Evolutionary conservation across 176 grass and related monocot genomes (phyloP).

Genomic region (Aegilops speltoides): DNA sequence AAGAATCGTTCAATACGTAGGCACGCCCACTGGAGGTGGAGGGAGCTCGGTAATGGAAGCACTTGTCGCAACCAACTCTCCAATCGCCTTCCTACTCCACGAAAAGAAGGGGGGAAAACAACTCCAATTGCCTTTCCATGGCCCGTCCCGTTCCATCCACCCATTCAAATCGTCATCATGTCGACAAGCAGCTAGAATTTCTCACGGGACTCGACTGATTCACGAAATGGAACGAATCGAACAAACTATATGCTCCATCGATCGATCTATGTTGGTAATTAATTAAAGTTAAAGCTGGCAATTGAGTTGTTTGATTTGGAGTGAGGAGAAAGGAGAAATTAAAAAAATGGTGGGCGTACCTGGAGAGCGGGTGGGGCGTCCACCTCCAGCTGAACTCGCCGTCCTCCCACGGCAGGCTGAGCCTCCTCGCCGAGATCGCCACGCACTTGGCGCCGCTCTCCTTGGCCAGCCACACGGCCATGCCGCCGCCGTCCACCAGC

Average conservation of each 20-base stretch:
- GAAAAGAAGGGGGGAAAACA: no score
- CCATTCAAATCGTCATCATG: neutral
- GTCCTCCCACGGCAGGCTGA: constrained; percentile 54
- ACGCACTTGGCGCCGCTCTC: constrained; percentile 37
- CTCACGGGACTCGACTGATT: neutral
- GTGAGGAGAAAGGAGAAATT: neutral
- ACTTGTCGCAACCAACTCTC: neutral
- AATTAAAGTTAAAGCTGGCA: neutral
- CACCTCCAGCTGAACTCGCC: constrained; percentile 49
- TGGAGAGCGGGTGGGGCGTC: constrained; percentile 17
- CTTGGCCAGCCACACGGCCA: constrained; percentile 40
- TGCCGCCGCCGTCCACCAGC: neutral
- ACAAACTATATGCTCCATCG: neutral
- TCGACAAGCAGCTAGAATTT: neutral
- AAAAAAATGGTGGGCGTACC: neutral
- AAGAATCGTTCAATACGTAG: neutral
- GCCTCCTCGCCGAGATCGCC: constrained; percentile 11
- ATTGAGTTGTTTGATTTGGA: neutral
- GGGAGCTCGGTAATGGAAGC: neutral
- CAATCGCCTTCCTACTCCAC: no score
- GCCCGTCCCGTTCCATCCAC: neutral
- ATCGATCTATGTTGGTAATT: neutral
- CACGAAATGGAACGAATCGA: neutral
- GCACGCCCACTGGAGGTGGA: neutral
- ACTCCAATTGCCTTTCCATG: neutral